A percentile compares a stretch with the other conserved stretches of the same genome.
Evolutionary conservation across 2,329 filamentous ascomycete species (phyloP).

Genomic region (Diaporthe helianthi): DNA sequence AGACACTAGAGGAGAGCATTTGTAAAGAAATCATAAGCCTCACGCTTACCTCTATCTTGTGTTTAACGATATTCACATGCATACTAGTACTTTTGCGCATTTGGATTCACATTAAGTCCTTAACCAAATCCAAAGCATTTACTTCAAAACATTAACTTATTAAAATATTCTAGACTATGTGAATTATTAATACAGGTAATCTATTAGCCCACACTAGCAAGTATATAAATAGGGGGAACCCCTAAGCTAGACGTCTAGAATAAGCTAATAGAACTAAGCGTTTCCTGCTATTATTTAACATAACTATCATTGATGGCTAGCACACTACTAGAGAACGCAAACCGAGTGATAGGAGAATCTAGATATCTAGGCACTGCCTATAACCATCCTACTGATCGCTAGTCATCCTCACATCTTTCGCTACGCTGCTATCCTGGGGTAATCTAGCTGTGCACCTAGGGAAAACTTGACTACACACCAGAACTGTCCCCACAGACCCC

Average conservation of each 20-base stretch:
- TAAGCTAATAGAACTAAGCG: too few relatives aligned
- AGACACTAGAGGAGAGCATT: background rate
- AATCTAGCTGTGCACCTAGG: slow-evolving; percentile 2
- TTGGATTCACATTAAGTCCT: too few relatives aligned
- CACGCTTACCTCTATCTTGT: too few relatives aligned
- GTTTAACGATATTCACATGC: background rate
- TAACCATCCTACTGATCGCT: slow-evolving; percentile 5
- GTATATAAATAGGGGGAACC: too few relatives aligned
- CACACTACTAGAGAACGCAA: background rate
- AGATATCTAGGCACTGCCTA: slow-evolving; percentile 14
- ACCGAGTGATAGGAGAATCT: background rate
- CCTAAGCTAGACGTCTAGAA: too few relatives aligned
- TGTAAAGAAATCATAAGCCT: background rate
- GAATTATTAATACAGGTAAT: too few relatives aligned
- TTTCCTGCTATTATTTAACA: too few relatives aligned
- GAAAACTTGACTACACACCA: slow-evolving; percentile 10
- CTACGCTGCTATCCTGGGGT: slow-evolving; percentile 9
- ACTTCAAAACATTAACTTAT: background rate
- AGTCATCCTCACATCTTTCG: slow-evolving; percentile 17
- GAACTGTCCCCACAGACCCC: background rate
- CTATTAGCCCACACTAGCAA: too few relatives aligned
- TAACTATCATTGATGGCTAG: too few relatives aligned
- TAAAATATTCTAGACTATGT: too few relatives aligned
- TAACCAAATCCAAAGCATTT: background rate
- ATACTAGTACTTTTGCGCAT: too few relatives aligned